These are phyloP conservation scores for Hypoxylon rickii DNA, from an alignment of 495 filamentous ascomycete species.

Conservation along the genomic window DNA sequence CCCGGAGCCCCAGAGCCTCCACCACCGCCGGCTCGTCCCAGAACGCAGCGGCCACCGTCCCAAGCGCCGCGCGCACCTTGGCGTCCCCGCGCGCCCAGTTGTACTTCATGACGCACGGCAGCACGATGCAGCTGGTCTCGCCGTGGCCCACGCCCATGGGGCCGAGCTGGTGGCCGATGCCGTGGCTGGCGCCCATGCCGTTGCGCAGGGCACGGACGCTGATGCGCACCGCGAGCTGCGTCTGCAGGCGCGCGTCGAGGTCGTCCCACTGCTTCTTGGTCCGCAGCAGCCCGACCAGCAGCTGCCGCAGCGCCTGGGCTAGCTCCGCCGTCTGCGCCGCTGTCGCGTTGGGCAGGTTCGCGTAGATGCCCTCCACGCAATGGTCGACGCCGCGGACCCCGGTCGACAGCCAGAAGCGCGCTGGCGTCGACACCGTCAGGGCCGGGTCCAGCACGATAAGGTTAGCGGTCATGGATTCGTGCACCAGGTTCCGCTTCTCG, in stretches of 20 bases:
- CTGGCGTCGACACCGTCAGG: slow-evolving; percentile 59
- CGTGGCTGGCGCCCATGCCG: slow-evolving; percentile 61
- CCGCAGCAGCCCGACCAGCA: slow-evolving; percentile 58
- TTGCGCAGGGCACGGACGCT: slow-evolving; percentile 32
- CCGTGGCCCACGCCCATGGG: slow-evolving; percentile 68
- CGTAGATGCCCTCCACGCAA: slow-evolving; percentile 64
- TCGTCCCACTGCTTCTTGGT: slow-evolving; percentile 53
- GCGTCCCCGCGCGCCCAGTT: slow-evolving; percentile 48
- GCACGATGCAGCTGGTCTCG: slow-evolving; percentile 67
- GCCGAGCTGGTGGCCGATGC: slow-evolving; percentile 70
- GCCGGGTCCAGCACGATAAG: slow-evolving; percentile 65
- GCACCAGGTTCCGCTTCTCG: slow-evolving; percentile 58
- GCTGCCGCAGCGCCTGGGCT: slow-evolving; percentile 47
- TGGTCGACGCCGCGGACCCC: slow-evolving; percentile 69
- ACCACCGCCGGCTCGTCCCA: slow-evolving; percentile 51
- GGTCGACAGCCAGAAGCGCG: slow-evolving; percentile 63
- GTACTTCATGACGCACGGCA: slow-evolving; percentile 64
- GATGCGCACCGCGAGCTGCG: slow-evolving; percentile 38
- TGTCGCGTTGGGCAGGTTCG: slow-evolving; percentile 35
- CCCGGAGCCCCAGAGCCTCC: slow-evolving; percentile 45
- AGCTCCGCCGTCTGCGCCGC: slow-evolving; percentile 44
- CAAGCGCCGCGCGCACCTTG: slow-evolving; percentile 51
- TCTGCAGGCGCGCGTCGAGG: slow-evolving; percentile 51
- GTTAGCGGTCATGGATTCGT: slow-evolving; percentile 51
- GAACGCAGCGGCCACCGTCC: slow-evolving; percentile 52